Base-by-base conservation (phyloP, 1,284 basidiomycete species). In the Heterobasidion irregulare region DNA sequence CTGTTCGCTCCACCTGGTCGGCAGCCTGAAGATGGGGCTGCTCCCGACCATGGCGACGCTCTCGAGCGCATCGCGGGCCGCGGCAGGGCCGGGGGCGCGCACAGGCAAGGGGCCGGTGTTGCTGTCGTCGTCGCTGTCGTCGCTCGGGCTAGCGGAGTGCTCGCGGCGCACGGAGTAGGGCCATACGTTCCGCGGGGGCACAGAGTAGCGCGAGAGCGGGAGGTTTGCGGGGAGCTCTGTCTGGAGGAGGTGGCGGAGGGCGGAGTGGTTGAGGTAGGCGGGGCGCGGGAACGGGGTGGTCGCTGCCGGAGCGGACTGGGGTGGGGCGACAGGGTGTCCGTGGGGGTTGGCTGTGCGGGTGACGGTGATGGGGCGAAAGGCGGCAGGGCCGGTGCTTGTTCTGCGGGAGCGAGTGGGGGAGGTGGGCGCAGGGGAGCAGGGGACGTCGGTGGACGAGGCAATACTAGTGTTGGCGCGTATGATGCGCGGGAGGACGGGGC, bases 1-100 rank as follows among this genome's bases (percentile, higher is more conserved):
- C 59, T 82, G 77, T 46, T 86, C 80, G 65, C 82, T 86, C 90
- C 89, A 93, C 45, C 85, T 75, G 0, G 87, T 88, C 16, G 90
- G 91, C n/a, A 93, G 70, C 51, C 75, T 70, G 53, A 87, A 68
- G 10, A 75, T 68, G 45, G 78, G 78, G 56, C 75, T 68, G 19
- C 59, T 63, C 18, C 66, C 64, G 34, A 68, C 62, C 15, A 66
- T 53, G 33, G 59, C 53, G 13, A 54, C 52, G 16, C 46, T 43
- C 33, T 58, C 57, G 47, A 41, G 53, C 44, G 54, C 53, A 32
- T 54, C 16, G 49, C 68, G 62, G 44, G 63, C 58, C 53, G 68
- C 33, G 26, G 62, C 60, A 18, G 63, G 58, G 64, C 69, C 53
- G 15, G 64, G 61, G 13, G 54, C 58, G 43, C 62, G 64, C 32